A percentile compares a stretch with the other conserved stretches of the same genome.
phyloP scores from a whole-genome alignment of 257 asterid genomes.

The Petrea volubilis region DNA sequence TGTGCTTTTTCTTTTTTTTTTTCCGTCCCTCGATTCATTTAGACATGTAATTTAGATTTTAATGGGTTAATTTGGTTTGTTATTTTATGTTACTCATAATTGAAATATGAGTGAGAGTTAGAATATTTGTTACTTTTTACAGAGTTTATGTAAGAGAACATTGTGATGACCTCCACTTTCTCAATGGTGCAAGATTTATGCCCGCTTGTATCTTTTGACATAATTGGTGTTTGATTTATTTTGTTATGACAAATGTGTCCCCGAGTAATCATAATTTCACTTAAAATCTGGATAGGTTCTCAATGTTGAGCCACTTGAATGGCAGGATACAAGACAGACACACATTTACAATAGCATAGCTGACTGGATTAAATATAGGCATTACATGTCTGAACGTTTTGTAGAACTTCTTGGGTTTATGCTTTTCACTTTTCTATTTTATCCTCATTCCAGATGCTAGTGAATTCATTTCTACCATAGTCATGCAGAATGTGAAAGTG shows the following conservation, averaged over 20 bases:
- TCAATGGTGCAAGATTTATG: neutral
- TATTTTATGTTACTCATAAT: neutral
- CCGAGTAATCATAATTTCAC: neutral
- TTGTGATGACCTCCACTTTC: conserved; percentile 4
- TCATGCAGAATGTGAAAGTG: neutral
- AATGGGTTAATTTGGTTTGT: neutral
- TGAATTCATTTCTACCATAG: neutral
- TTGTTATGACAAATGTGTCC: neutral
- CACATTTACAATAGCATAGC: neutral
- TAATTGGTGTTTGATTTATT: too few relatives aligned
- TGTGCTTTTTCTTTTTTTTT: neutral
- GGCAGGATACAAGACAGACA: neutral
- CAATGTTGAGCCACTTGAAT: neutral
- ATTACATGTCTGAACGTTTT: neutral
- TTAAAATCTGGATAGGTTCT: conserved; percentile 4
- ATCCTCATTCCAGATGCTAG: neutral
- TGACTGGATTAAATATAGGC: neutral
- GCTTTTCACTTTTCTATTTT: neutral
- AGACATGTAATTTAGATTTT: neutral
- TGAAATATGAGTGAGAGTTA: neutral
- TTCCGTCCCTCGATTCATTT: neutral
- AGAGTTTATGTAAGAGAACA: conserved; percentile 4
- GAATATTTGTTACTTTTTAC: neutral
- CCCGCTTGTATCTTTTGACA: neutral
- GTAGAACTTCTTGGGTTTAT: neutral